phyloP scores from a whole-genome alignment of 768 basidiomycete species.

The Sarcomyxa edulis region DNA sequence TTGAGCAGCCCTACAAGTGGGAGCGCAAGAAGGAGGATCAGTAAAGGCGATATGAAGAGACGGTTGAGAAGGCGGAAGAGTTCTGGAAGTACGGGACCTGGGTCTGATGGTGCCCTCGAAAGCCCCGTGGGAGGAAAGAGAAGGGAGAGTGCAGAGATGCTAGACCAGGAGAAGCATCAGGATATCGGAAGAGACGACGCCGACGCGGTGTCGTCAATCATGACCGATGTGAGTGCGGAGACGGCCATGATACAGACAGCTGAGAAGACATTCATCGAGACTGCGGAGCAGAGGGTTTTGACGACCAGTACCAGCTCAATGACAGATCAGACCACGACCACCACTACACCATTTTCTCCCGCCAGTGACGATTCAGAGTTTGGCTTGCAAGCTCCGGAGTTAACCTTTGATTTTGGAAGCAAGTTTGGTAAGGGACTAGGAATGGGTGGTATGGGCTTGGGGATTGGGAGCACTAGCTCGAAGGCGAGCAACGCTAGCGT shows the following conservation, averaged over 20 bases:
- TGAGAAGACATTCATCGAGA: constrained; percentile 31
- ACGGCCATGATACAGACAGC: constrained; percentile 44
- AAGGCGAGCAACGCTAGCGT: constrained; percentile 8
- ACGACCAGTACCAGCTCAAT: constrained; percentile 10
- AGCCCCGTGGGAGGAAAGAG: constrained; percentile 7
- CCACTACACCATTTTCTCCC: constrained; percentile 32
- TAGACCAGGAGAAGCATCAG: constrained; percentile 11
- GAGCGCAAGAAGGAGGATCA: constrained; percentile 39
- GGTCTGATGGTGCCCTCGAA: constrained; percentile 11
- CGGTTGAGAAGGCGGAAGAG: constrained; percentile 41
- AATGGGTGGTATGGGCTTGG: constrained; percentile 20
- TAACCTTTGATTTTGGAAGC: constrained; percentile 42
- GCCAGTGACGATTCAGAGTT: constrained; percentile 11
- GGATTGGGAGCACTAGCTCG: constrained; percentile 17
- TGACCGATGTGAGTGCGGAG: constrained; percentile 39
- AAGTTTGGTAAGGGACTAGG: constrained; percentile 35
- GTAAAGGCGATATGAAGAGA: constrained; percentile 47
- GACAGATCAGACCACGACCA: constrained; percentile 17
- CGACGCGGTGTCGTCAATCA: constrained; percentile 32
- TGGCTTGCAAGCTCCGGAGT: constrained; percentile 21
- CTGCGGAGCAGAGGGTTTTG: constrained; percentile 3
- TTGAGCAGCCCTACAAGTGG: constrained; percentile 10
- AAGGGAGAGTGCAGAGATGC: constrained; percentile 10
- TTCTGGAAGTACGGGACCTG: constrained; percentile 33
- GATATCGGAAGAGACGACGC: constrained; percentile 11